These are phyloP conservation scores for Colletotrichum destructivum DNA, from an alignment of 2,329 filamentous ascomycete genomes.

Conservation along the genomic window DNA sequence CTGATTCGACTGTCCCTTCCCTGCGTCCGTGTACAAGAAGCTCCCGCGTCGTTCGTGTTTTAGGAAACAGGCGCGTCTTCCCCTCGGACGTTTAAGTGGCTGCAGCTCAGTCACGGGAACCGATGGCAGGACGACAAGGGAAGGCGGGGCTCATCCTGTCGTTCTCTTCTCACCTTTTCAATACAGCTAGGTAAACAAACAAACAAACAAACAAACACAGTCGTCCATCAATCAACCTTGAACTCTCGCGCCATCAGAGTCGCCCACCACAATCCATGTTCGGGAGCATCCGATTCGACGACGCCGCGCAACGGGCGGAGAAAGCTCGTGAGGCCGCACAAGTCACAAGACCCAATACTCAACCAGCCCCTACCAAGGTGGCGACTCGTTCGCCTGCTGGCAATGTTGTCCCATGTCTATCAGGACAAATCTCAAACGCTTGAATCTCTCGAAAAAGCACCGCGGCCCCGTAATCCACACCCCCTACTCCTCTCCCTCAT, in stretches of 20 bases:
- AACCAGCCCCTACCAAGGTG: not conserved
- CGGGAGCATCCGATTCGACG: constrained; percentile 36
- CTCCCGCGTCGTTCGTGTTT: constrained; percentile 22
- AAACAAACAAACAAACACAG: constrained; percentile 30
- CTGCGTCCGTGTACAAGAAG: constrained; percentile 5
- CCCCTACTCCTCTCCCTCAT: not conserved
- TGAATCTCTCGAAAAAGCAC: not conserved
- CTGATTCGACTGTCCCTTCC: not conserved
- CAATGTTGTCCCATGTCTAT: not conserved
- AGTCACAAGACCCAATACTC: not conserved
- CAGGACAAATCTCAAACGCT: constrained; percentile 9
- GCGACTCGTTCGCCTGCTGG: not conserved
- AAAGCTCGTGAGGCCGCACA: constrained; percentile 1
- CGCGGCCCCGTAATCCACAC: not conserved
- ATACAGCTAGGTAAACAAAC: not conserved
- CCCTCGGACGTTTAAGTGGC: constrained; percentile 36
- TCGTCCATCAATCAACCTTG: not conserved
- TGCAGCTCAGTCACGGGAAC: constrained; percentile 38
- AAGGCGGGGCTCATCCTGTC: constrained; percentile 32
- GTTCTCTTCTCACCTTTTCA: not conserved
- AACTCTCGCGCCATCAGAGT: constrained; percentile 18
- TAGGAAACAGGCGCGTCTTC: constrained; percentile 18
- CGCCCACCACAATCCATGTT: not conserved
- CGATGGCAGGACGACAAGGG: constrained; percentile 30
- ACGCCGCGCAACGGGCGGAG: constrained; percentile 10